A percentile compares a stretch with the other conserved stretches of the same genome.
phyloP scores from a whole-genome alignment of 495 filamentous ascomycete genomes.

The Monascus purpureus region DNA sequence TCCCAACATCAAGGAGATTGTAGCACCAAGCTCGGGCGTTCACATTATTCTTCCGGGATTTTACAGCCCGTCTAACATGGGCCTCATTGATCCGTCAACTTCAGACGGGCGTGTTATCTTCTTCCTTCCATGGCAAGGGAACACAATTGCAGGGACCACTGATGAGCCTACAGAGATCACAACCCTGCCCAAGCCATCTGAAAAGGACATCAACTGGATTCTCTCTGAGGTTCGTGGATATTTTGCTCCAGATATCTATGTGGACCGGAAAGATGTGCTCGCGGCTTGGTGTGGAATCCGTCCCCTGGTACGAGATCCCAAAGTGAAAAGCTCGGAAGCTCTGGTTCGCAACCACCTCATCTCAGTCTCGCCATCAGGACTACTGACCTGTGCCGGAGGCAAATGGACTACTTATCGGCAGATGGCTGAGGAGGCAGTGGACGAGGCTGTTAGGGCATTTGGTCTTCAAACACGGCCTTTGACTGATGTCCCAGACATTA shows the following conservation, averaged over 20 bases:
- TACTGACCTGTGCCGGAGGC: slow-evolving; percentile 89
- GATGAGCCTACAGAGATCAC: slow-evolving; percentile 74
- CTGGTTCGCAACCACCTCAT: slow-evolving; percentile 93
- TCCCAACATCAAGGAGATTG: slow-evolving; percentile 63
- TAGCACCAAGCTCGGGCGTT: slow-evolving; percentile 85
- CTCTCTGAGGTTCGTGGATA: slow-evolving; percentile 81
- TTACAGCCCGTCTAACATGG: slow-evolving; percentile 91
- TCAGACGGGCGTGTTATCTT: slow-evolving; percentile 97
- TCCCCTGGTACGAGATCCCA: slow-evolving; percentile 86
- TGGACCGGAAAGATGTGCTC: slow-evolving; percentile 86
- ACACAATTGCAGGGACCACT: slow-evolving; percentile 96
- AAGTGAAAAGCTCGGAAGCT: slow-evolving; percentile 84
- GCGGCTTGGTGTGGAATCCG: slow-evolving; percentile 94
- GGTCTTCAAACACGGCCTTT: slow-evolving; percentile 49
- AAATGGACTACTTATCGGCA: slow-evolving; percentile 99
- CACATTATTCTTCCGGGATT: slow-evolving; percentile 93
- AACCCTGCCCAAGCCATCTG: slow-evolving; percentile 73
- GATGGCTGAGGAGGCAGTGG: slow-evolving; percentile 96
- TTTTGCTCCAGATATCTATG: slow-evolving; percentile 82
- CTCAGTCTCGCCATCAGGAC: slow-evolving; percentile 69
- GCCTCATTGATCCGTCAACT: slow-evolving; percentile 84
- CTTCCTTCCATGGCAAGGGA: slow-evolving; percentile 98
- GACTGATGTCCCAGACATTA: slow-evolving; percentile 51
- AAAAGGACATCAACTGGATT: slow-evolving; percentile 96
- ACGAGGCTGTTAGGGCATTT: slow-evolving; percentile 73